Conservation (phyloP, 345 rosid genomes). For the Toxicodendron radicans region DNA sequence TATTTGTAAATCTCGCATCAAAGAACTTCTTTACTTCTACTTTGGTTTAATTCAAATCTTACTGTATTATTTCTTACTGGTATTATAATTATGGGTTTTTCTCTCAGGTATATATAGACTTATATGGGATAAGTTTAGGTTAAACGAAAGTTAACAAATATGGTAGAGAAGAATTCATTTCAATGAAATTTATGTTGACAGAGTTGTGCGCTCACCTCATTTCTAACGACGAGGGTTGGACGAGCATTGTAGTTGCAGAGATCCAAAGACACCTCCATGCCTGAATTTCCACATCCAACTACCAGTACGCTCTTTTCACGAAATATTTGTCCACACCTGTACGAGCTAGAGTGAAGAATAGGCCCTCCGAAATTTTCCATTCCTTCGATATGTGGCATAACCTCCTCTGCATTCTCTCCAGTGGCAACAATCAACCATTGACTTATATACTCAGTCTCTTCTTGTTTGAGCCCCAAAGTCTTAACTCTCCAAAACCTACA, state of each 20-base stretch:
- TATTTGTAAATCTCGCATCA: background rate
- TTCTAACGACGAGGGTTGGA: conserved; percentile 78
- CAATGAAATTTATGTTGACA: background rate
- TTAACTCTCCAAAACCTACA: conserved; percentile 59
- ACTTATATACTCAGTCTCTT: conserved; percentile 47
- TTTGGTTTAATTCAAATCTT: background rate
- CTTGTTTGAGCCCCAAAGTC: conserved; percentile 37
- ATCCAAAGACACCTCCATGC: conserved; percentile 91
- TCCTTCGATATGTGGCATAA: conserved; percentile 63
- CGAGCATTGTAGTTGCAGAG: conserved; percentile 67
- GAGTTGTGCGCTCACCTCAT: conserved; percentile 53
- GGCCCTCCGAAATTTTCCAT: conserved; percentile 51
- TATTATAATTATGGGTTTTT: background rate
- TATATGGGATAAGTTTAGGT: background rate
- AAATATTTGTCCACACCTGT: conserved; percentile 57
- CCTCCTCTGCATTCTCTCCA: conserved; percentile 81
- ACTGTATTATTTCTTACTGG: background rate
- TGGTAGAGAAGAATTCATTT: background rate
- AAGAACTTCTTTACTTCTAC: background rate
- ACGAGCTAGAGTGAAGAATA: conserved; percentile 56
- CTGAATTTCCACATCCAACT: conserved; percentile 93
- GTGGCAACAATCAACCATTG: conserved; percentile 79
- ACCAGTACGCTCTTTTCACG: conserved; percentile 60
- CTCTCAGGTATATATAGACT: background rate
- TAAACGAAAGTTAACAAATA: background rate